Evolutionary conservation across 2,329 filamentous ascomycete genomes (phyloP).

Genomic region (Colletotrichum godetiae): DNA sequence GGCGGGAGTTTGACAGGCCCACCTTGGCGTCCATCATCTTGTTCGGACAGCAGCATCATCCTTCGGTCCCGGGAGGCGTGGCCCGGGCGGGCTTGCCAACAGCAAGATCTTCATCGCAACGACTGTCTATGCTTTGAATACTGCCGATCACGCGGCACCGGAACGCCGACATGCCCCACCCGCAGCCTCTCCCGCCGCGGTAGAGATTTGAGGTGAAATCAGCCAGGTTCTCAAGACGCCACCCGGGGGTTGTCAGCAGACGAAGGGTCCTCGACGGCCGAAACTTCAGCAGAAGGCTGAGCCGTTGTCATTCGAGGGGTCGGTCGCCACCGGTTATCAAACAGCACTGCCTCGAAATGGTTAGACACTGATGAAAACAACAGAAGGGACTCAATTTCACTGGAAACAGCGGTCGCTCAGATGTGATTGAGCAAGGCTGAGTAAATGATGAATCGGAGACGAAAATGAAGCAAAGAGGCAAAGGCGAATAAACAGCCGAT

Average conservation of each 20-base stretch:
- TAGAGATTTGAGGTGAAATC: neutral
- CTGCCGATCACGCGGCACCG: conserved; percentile 5
- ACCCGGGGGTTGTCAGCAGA: neutral
- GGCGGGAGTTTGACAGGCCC: conserved; percentile 25
- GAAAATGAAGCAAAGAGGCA: neutral
- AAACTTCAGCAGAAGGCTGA: neutral
- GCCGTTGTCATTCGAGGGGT: neutral
- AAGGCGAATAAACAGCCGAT: neutral
- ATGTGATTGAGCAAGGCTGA: neutral
- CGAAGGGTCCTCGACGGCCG: neutral
- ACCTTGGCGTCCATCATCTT: conserved; percentile 9
- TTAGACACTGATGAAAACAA: neutral
- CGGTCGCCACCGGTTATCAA: neutral
- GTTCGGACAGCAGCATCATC: conserved; percentile 2
- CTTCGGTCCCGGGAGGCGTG: conserved; percentile 15
- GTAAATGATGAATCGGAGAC: neutral
- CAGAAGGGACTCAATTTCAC: neutral
- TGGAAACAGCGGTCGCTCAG: neutral
- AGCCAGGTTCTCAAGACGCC: neutral
- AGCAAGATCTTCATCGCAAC: neutral
- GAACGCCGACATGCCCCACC: neutral
- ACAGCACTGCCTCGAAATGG: neutral
- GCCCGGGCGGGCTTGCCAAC: neutral
- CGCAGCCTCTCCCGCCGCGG: conserved; percentile 11
- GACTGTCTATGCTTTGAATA: neutral